A percentile compares a stretch with the other conserved stretches of the same genome.
Conservation (phyloP, 2,329 filamentous ascomycete genomes). For the Penicillium janthinellum region DNA sequence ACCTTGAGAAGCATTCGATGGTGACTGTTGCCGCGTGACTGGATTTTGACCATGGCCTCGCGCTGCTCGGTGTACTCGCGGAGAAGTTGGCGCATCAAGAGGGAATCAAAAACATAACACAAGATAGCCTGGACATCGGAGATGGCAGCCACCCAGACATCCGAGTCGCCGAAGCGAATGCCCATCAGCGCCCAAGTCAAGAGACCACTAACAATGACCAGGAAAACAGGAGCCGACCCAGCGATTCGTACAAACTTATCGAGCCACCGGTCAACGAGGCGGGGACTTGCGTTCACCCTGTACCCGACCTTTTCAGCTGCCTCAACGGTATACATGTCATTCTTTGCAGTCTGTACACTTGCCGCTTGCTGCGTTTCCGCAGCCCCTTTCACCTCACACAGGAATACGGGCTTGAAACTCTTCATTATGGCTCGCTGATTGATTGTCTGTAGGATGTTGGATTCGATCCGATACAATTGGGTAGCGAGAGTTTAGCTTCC, state of each 20-base stretch:
- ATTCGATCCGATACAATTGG: neutral
- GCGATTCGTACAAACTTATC: neutral
- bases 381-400: constrained; percentile 8
- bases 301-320: neutral
- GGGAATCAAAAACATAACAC: constrained; percentile 36
- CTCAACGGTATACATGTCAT: neutral
- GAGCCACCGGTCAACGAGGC: neutral
- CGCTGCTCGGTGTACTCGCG: constrained; percentile 23
- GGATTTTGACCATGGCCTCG: constrained; percentile 17
- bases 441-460: neutral
- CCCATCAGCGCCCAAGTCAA: constrained; percentile 33
- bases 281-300: neutral
- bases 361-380: constrained; percentile 9
- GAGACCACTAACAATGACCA: constrained; percentile 17
- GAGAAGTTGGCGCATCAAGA: constrained; percentile 37
- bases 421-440: neutral
- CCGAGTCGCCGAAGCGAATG: constrained; percentile 26
- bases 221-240: neutral
- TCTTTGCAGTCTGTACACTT: constrained; percentile 1
- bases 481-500: neutral
- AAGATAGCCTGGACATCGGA: constrained; percentile 38
- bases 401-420: constrained; percentile 9
- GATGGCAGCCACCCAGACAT: constrained; percentile 33
- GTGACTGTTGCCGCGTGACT: constrained; percentile 25
- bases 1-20: constrained; percentile 21